Base-by-base conservation (phyloP, 148 eudicot genomes). In the Amaranthus hypochondriacus region DNA sequence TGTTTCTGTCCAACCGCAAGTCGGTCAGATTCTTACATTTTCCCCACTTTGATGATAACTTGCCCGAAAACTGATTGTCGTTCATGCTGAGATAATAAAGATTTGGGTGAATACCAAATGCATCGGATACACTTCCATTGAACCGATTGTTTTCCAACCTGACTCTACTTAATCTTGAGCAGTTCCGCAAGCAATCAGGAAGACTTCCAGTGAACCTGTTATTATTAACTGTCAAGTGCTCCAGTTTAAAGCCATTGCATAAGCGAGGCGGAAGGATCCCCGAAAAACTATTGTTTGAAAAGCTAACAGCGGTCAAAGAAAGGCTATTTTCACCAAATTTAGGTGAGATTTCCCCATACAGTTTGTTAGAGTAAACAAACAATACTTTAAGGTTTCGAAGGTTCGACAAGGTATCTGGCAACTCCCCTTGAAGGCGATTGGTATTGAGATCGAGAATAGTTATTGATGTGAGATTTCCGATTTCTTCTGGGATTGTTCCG, bases 161-260 rank as follows among this genome's bases (percentile, higher is more conserved):
- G 68, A 94, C 84, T 78, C 96, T 77, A 53, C 51, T 48, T 39
- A 94, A 78, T 7, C 61, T 59, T 2, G 91, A 75, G 87, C 98
- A 94, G 15, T 88, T 86, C 81, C 74, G 87, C 76, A 94, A 66
- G 83, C 98, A 91, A n/a, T 72, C 81, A 3, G 98, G 98, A 76
- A 94, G 42, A 9, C 63, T 67, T 44, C 98, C 97, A 4, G 75
- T 81, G 55, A 94, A 87, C 11, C 73, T 86, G 83, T 91, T 94
- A 12, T 74, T 63, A 58, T 83, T 88, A 53, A 79, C 87, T 3
- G 93, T 87, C 42, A 94, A 83, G 44, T 79, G 58, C 11, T 59
- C 8, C 8, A 94, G 80, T 15, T 70, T 66, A 42, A 84, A 83
- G 69, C 98, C 86, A 62, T 82, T 81, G 62, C 98, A 93, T 67